Conservation (phyloP, 495 filamentous ascomycete species). For the Annulohypoxylon nitens region DNA sequence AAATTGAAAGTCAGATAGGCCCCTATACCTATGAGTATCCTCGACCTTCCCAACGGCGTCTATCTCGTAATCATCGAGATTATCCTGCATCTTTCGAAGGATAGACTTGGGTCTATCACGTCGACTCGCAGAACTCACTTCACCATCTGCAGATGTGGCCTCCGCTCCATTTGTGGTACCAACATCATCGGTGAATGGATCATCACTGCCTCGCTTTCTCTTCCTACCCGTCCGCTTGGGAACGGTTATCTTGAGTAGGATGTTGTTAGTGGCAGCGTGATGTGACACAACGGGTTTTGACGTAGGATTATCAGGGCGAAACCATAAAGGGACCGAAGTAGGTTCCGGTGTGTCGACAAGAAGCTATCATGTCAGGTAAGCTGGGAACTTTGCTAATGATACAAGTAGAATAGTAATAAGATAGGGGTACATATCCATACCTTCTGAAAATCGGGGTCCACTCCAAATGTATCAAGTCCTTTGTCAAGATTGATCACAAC, state of each 20-base stretch:
- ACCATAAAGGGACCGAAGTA: constrained; percentile 69
- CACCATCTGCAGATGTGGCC: constrained; percentile 15
- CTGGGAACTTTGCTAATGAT: background rate
- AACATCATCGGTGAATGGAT: constrained; percentile 66
- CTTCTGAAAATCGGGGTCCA: constrained; percentile 71
- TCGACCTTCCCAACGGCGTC: constrained; percentile 79
- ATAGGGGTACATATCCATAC: constrained; percentile 60
- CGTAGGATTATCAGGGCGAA: constrained; percentile 82
- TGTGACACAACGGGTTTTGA: constrained; percentile 79
- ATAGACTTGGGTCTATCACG: constrained; percentile 63
- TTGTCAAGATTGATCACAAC: constrained; percentile 85
- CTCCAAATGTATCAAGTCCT: constrained; percentile 82
- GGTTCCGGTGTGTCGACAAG: constrained; percentile 49
- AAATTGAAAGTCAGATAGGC: constrained; percentile 79
- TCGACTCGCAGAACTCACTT: constrained; percentile 56
- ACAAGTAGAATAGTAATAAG: background rate
- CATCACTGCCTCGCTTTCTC: constrained; percentile 78
- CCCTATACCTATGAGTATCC: constrained; percentile 88
- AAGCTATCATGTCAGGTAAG: constrained; percentile 24
- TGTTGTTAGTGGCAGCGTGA: constrained; percentile 77
- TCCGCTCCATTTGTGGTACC: constrained; percentile 39
- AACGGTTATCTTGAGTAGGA: constrained; percentile 87
- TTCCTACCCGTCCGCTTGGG: constrained; percentile 89
- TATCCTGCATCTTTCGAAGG: constrained; percentile 77
- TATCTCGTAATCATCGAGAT: constrained; percentile 74